These are phyloP conservation scores for Rhynchosporium agropyri DNA, from an alignment of 2,329 filamentous ascomycete species.

Conservation along the genomic window DNA sequence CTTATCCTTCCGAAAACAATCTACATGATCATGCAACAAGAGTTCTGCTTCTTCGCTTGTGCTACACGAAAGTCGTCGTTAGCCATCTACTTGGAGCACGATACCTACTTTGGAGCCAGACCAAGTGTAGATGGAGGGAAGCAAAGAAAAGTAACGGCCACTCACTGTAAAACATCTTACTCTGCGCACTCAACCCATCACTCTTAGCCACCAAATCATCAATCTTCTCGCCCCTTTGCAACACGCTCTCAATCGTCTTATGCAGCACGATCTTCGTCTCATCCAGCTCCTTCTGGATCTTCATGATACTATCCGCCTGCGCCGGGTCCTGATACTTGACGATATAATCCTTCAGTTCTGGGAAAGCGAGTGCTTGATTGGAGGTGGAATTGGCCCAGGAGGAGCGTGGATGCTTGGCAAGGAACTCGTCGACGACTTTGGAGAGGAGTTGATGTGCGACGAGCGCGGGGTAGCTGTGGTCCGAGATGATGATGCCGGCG, in stretches of 20 bases:
- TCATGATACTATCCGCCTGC: conserved; percentile 88
- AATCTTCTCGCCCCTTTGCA: conserved; percentile 95
- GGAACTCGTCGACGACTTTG: conserved; percentile 87
- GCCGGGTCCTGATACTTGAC: conserved; percentile 68
- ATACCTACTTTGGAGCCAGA: neutral
- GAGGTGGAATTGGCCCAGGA: conserved; percentile 62
- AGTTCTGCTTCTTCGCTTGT: conserved; percentile 80
- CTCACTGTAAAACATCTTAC: conserved; percentile 96
- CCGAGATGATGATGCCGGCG: conserved; percentile 76
- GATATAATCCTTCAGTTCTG: conserved; percentile 79
- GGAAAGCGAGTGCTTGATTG: conserved; percentile 57
- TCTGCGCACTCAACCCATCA: conserved; percentile 84
- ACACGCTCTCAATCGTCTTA: conserved; percentile 88
- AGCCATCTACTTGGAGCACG: neutral
- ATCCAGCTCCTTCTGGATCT: conserved; percentile 95
- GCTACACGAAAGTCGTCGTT: conserved; percentile 41
- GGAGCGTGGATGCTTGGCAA: conserved; percentile 71
- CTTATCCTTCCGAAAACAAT: conserved; percentile 19
- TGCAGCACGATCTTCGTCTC: conserved; percentile 97
- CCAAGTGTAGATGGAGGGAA: neutral
- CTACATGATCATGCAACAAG: conserved; percentile 73
- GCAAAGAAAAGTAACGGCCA: conserved; percentile 25
- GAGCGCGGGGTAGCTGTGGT: conserved; percentile 73
- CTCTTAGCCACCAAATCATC: conserved; percentile 93
- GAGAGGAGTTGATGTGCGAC: conserved; percentile 85